These are phyloP conservation scores for Gamsiella multidivaricata DNA, from an alignment of 192 early-diverging fungal species.

Conservation along the genomic window DNA sequence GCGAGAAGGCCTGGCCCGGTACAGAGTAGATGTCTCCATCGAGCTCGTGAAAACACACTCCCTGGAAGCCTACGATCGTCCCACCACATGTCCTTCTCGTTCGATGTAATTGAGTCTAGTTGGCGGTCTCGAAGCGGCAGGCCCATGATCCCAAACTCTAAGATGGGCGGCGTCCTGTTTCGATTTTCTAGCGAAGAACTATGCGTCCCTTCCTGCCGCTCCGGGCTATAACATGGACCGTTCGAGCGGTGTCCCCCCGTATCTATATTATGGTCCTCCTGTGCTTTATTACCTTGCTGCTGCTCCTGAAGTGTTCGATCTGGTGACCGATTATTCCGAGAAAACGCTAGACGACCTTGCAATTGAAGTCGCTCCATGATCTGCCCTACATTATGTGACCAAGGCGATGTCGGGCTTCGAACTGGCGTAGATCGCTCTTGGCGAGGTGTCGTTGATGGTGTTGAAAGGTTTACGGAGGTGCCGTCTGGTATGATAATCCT, in stretches of 20 bases:
- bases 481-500: slow-evolving; percentile 39
- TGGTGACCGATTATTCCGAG: not conserved
- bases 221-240: too few relatives aligned
- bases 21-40: slow-evolving; percentile 17
- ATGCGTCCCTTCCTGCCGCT: too few relatives aligned
- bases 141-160: slow-evolving; percentile 15
- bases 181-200: not conserved
- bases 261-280: too few relatives aligned
- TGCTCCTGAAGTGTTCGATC: too few relatives aligned
- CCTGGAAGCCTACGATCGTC: slow-evolving; percentile 2
- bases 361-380: slow-evolving; percentile 10
- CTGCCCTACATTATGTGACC: slow-evolving; percentile 14
- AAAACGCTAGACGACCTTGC: not conserved
- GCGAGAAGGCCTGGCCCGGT: slow-evolving; percentile 7
- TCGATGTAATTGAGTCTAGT: slow-evolving; percentile 13
- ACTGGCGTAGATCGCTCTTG: not conserved
- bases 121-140: not conserved
- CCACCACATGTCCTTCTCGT: slow-evolving; percentile 15
- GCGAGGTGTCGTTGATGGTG: slow-evolving; percentile 17
- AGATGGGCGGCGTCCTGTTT: not conserved
- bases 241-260: too few relatives aligned
- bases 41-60: not conserved
- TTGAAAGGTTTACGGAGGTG: slow-evolving; percentile 34
- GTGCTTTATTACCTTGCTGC: too few relatives aligned
- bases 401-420: not conserved